Conservation (phyloP, 345 rosid genomes). For the Cardamine occulta region DNA sequence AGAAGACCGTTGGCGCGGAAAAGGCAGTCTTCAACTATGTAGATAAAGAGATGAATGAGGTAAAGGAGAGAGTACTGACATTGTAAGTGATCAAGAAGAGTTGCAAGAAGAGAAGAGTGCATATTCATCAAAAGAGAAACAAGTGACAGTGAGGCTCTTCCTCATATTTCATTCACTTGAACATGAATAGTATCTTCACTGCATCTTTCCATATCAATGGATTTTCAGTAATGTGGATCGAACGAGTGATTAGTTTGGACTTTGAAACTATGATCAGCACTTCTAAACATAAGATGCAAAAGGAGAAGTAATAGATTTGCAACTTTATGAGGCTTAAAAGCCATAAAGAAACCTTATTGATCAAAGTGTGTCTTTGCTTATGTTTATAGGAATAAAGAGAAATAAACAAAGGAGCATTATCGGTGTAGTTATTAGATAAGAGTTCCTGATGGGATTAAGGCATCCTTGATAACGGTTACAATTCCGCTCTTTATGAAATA, state of each 20-base stretch:
- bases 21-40: constrained; percentile 13
- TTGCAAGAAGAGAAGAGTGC: neutral
- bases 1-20: neutral
- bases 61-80: neutral
- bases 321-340: neutral
- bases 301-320: neutral
- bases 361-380: constrained; percentile 26
- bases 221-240: neutral
- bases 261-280: neutral
- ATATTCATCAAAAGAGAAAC: constrained; percentile 22
- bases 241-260: neutral
- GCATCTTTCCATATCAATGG: neutral
- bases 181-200: neutral
- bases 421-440: constrained; percentile 48
- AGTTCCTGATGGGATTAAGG: constrained; percentile 86
- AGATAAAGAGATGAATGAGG: constrained; percentile 20
- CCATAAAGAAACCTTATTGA: neutral
- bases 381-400: neutral
- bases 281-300: neutral
- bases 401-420: neutral
- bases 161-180: neutral
- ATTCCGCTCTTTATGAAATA: constrained; percentile 97
- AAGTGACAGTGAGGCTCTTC: constrained; percentile 21
- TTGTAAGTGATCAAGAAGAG: constrained; percentile 20
- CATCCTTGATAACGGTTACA: constrained; percentile 92